Evolutionary conservation across 768 basidiomycete genomes (phyloP), one percentile per base, ranked within the genome.

Genomic region (Kwoniella botswanensis): DNA sequence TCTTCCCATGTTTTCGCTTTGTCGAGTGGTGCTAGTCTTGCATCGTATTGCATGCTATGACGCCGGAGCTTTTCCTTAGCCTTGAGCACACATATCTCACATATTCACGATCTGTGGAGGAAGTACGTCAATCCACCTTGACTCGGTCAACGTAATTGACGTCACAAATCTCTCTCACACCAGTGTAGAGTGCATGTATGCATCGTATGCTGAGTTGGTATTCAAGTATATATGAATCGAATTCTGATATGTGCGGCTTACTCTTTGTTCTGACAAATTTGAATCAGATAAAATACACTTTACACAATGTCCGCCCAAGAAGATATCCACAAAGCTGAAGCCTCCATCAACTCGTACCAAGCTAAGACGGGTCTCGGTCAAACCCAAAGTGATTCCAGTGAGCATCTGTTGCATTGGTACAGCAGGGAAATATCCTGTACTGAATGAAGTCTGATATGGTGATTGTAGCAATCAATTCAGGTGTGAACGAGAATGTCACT

Each of bases 401-500:
- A 63, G 75, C 71, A 35, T 35, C 35, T 35, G 35, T 5, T 35
- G 35, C 35, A 35, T 35, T 1, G 35, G 35, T 35, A 35, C 35
- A 9, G 7, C 35, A 35, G 35, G 35, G 35, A 35, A 35, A 4
- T 35, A 35, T 35, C 4, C 6, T 35, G 35, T 35, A 35, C 35
- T 35, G 35, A 26, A 26, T 26, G 24, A 35, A 35, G 35, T 35
- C 35, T 7, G 35, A 35, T 35, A 6, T 35, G 35, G 7, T 9
- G 35, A 35, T 35, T 35, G 35, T 35, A 76, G 75, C 68, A 5
- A 41, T 41, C 57, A 74, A 77, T 22, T 77, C 76, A 3, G 76
- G 76, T 2, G 76, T 77, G 44, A 77, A 77, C 64, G 76, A 77
- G 70, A 65, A 67, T 24, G 76, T 77, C 57, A 77, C 74, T 10